phyloP scores from a whole-genome alignment of 2,329 filamentous ascomycete genomes.

The Kalmusia sp. region DNA sequence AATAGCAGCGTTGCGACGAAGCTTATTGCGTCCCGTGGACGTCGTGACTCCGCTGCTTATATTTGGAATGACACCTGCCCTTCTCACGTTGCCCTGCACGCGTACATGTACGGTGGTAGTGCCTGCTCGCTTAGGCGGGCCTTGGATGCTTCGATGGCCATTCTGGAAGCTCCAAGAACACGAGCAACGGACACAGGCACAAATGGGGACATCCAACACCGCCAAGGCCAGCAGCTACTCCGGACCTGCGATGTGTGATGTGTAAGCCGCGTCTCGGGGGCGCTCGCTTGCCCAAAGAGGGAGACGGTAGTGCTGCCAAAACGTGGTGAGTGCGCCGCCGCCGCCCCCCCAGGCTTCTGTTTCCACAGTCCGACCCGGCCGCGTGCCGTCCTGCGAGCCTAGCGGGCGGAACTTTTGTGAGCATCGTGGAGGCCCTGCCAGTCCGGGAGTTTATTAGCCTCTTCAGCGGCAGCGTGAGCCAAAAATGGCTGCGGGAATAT shows the following conservation, averaged over 20 bases:
- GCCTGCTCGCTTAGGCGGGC: conserved; percentile 6
- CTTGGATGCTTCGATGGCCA: conserved; percentile 3
- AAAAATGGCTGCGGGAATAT: conserved; percentile 44
- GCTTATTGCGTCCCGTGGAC: conserved; percentile 8
- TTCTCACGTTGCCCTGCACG: not conserved
- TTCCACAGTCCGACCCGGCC: conserved; percentile 22
- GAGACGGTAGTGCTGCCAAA: conserved; percentile 15
- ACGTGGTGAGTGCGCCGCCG: conserved; percentile 19
- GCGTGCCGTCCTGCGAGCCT: conserved; percentile 23
- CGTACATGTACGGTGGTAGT: not conserved
- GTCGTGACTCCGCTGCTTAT: conserved; percentile 7
- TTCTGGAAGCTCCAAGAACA: conserved; percentile 9
- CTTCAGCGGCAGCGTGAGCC: conserved; percentile 31
- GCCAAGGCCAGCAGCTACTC: conserved; percentile 10
- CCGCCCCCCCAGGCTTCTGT: too few species aligned
- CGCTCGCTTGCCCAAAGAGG: conserved; percentile 21
- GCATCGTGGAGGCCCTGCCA: conserved; percentile 28
- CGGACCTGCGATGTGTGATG: conserved; percentile 6
- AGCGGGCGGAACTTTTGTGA: conserved; percentile 34
- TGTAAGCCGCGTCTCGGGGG: conserved; percentile 16
- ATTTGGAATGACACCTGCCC: conserved; percentile 19
- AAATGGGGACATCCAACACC: conserved; percentile 13
- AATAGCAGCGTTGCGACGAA: conserved; percentile 24
- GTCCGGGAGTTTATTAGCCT: conserved; percentile 36
- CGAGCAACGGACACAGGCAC: conserved; percentile 6